Percentiles rank a stretch among this genome's conserved stretches.
Evolutionary conservation across 2,329 filamentous ascomycete species (phyloP).

Genomic region (Trichoderma hamatum): DNA sequence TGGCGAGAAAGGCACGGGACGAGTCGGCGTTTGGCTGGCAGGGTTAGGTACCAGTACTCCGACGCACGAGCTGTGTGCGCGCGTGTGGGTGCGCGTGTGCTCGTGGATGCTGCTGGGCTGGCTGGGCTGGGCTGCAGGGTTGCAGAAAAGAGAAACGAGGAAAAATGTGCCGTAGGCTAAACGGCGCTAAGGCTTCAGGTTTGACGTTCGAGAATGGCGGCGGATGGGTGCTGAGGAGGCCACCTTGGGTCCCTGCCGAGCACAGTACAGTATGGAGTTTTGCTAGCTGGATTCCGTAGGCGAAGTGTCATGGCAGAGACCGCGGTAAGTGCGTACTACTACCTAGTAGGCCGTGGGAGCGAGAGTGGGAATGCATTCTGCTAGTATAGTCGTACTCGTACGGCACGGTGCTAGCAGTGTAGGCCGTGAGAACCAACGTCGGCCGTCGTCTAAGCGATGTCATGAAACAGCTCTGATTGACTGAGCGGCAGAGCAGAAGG

Average conservation of each 20-base stretch:
- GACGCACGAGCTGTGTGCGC: neutral
- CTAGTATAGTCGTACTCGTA: neutral
- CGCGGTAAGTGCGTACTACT: neutral
- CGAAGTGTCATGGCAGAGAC: neutral
- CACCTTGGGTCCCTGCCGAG: neutral
- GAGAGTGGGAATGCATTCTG: neutral
- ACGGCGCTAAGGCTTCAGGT: slow-evolving; percentile 11
- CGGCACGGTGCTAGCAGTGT: neutral
- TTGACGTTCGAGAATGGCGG: slow-evolving; percentile 15
- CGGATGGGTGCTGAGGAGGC: neutral
- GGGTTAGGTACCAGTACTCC: neutral
- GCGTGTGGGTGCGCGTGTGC: neutral
- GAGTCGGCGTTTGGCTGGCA: slow-evolving; percentile 1
- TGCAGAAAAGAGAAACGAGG: neutral
- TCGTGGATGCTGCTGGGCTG: neutral
- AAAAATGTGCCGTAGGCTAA: slow-evolving; percentile 19
- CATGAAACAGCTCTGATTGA: neutral
- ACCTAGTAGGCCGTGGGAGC: too few relatives aligned
- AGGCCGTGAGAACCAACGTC: neutral
- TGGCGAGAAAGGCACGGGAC: slow-evolving; percentile 24
- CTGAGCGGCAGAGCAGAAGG: neutral
- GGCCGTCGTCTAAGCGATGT: neutral
- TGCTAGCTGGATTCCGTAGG: neutral
- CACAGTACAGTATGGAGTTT: neutral
- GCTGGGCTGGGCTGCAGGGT: neutral